Percentiles rank a stretch among this genome's conserved stretches.
Conservation (phyloP, 2,329 filamentous ascomycete genomes). For the Colletotrichum coccodes region DNA sequence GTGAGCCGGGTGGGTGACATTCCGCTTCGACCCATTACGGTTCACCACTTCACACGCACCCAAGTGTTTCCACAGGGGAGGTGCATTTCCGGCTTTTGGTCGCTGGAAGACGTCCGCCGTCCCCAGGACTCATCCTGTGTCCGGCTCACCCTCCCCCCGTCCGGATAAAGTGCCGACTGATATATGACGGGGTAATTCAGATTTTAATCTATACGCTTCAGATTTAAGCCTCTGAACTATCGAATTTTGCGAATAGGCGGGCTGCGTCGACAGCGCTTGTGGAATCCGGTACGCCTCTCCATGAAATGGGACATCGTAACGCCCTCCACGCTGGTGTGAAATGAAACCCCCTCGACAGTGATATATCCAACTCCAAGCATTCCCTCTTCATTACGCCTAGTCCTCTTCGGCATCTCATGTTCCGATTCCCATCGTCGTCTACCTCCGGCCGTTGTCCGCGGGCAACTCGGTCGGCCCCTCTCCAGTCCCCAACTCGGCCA, state of each 20-base stretch:
- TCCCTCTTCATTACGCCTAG: background rate
- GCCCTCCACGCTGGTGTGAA: background rate
- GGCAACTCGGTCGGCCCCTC: constrained; percentile 9
- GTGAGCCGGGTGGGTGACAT: background rate
- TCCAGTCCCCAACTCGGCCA: constrained; percentile 2
- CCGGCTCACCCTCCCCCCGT: too few species aligned
- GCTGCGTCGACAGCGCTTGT: too few species aligned
- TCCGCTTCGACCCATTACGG: background rate
- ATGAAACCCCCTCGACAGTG: background rate
- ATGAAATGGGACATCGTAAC: constrained; percentile 1
- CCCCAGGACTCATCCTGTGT: too few species aligned
- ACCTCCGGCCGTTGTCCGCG: constrained; percentile 5
- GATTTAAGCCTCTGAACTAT: background rate
- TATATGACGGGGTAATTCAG: too few species aligned
- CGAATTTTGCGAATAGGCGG: background rate
- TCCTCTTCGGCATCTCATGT: background rate
- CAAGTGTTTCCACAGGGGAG: too few species aligned
- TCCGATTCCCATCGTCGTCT: background rate
- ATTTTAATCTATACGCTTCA: background rate
- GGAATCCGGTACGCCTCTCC: background rate
- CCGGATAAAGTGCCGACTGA: too few species aligned
- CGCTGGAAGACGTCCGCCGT: background rate
- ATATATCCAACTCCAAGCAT: constrained; percentile 3
- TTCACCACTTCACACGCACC: background rate
- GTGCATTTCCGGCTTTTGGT: too few species aligned